These are phyloP conservation scores for Candida neerlandica DNA, from an alignment of 1,139 yeast species.

Conservation along the genomic window DNA sequence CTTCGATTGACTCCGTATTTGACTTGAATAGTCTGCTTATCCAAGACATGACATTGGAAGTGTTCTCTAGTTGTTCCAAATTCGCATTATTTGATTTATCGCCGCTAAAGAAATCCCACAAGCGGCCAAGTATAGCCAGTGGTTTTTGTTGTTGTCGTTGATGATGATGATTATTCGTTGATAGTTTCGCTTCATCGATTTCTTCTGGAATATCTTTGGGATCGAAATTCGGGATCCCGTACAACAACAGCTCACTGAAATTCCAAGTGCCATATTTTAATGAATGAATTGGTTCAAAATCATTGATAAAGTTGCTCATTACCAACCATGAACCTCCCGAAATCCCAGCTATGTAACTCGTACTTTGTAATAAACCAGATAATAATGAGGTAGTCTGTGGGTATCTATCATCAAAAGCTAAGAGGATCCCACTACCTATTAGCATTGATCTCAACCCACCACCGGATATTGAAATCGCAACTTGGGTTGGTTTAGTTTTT, in stretches of 20 bases:
- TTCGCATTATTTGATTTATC: slow-evolving; percentile 9
- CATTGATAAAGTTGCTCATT: slow-evolving; percentile 52
- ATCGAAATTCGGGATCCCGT: slow-evolving; percentile 56
- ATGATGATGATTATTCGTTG: not conserved
- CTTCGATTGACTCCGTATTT: not conserved
- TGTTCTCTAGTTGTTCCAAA: not conserved
- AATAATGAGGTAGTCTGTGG: slow-evolving; percentile 36
- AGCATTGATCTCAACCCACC: slow-evolving; percentile 76
- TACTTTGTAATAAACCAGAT: slow-evolving; percentile 56
- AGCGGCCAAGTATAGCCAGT: slow-evolving; percentile 51
- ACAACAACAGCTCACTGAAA: slow-evolving; percentile 50
- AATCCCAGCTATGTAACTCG: slow-evolving; percentile 60
- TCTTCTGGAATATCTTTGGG: slow-evolving; percentile 6
- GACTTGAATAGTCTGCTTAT: not conserved
- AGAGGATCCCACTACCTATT: slow-evolving; percentile 62
- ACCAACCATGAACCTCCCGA: slow-evolving; percentile 76
- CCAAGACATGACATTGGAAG: slow-evolving; percentile 7
- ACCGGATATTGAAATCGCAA: slow-evolving; percentile 68
- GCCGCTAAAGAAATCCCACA: slow-evolving; percentile 18
- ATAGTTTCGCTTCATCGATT: not conserved
- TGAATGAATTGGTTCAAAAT: slow-evolving; percentile 40
- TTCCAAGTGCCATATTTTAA: slow-evolving; percentile 42
- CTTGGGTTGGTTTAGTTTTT: slow-evolving; percentile 31
- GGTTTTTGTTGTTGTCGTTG: slow-evolving; percentile 48
- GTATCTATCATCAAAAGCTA: slow-evolving; percentile 54